These are phyloP conservation scores for Mycena metata DNA, from an alignment of 768 basidiomycete genomes.

Conservation along the genomic window DNA sequence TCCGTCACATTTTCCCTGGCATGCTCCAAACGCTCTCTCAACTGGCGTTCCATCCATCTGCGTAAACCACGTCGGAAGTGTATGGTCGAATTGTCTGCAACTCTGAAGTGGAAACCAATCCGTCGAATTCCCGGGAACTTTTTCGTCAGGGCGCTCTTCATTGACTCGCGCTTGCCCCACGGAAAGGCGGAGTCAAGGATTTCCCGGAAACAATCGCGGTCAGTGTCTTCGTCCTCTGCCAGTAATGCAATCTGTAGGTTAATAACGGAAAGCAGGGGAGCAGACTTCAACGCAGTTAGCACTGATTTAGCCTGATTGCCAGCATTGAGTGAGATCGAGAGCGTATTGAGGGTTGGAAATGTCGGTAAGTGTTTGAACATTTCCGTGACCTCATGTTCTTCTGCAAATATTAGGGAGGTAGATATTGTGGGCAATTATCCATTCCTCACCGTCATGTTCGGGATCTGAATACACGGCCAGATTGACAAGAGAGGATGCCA, in stretches of 20 bases:
- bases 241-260: too few relatives aligned
- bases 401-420: background rate
- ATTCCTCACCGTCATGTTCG: background rate
- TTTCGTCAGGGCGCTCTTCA: slow-evolving; percentile 1
- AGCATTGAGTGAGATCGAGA: background rate
- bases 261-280: too few relatives aligned
- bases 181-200: background rate
- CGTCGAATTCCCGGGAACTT: slow-evolving; percentile 13
- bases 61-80: slow-evolving; percentile 26
- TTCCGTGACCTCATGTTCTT: background rate
- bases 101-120: slow-evolving; percentile 12
- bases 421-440: background rate
- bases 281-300: background rate
- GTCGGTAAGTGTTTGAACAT: background rate
- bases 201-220: too few relatives aligned
- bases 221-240: too few relatives aligned
- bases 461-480: background rate
- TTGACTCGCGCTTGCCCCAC: background rate
- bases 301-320: background rate
- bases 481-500: slow-evolving; percentile 1
- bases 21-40: slow-evolving; percentile 4
- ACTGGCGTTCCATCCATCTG: slow-evolving; percentile 16
- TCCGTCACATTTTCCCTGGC: slow-evolving; percentile 6
- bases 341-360: background rate
- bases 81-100: background rate